Conservation (phyloP, 495 filamentous ascomycete species). For the Neurospora sp. region DNA sequence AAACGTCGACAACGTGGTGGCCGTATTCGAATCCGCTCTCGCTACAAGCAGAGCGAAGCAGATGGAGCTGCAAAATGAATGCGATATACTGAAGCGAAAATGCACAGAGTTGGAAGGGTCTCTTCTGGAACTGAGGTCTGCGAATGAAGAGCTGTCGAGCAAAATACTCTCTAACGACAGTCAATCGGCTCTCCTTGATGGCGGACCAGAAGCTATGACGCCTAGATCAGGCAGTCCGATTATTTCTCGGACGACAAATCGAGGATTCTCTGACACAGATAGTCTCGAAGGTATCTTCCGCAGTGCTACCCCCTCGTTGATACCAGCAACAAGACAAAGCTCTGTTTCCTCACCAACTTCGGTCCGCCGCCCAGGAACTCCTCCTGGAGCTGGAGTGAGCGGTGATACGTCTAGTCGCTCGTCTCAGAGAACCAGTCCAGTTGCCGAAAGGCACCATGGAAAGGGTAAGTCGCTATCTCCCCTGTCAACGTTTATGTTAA, state of each 20-base stretch:
- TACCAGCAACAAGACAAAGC: conserved; percentile 5
- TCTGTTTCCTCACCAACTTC: background rate
- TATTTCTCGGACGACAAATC: conserved; percentile 5
- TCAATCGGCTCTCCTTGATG: background rate
- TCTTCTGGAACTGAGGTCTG: conserved; percentile 20
- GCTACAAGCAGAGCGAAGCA: conserved; percentile 31
- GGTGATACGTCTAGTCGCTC: conserved; percentile 1
- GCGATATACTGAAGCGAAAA: conserved; percentile 31
- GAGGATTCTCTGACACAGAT: conserved; percentile 28
- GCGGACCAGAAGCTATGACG: background rate
- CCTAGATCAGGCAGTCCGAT: conserved; percentile 7
- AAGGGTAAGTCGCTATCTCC: conserved; percentile 29
- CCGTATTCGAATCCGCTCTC: conserved; percentile 26
- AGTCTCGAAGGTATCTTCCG: conserved; percentile 21
- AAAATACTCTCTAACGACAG: background rate
- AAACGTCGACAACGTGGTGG: conserved; percentile 22
- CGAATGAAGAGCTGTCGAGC: conserved; percentile 1
- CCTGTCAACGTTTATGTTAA: conserved; percentile 3
- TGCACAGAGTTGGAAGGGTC: conserved; percentile 27
- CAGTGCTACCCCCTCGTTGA: conserved; percentile 27
- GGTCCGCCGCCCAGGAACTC: conserved; percentile 19
- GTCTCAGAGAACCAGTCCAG: conserved; percentile 28
- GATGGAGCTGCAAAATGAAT: conserved; percentile 31
- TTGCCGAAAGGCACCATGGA: conserved; percentile 34
- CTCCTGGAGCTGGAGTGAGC: conserved; percentile 9